phyloP scores from a whole-genome alignment of 2,329 filamentous ascomycete genomes.

The Stachybotrys elegans region DNA sequence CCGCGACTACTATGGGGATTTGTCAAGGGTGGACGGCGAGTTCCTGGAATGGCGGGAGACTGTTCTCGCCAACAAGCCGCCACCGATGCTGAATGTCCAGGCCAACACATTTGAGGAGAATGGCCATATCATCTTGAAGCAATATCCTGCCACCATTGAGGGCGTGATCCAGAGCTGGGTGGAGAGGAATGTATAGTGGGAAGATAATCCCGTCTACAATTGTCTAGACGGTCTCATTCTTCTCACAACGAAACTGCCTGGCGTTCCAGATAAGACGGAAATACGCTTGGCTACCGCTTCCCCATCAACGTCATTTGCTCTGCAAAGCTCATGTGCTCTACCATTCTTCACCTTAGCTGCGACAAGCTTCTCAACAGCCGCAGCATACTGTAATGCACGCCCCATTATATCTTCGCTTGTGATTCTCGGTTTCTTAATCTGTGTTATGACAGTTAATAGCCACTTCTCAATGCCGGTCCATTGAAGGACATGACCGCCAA shows the following conservation, averaged over 20 bases:
- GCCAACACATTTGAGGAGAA: slow-evolving; percentile 48
- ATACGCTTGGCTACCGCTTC: not conserved
- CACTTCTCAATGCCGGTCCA: slow-evolving; percentile 1
- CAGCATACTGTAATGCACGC: not conserved
- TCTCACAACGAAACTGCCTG: not conserved
- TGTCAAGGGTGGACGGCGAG: slow-evolving; percentile 49
- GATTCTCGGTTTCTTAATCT: not conserved
- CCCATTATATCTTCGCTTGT: slow-evolving; percentile 1
- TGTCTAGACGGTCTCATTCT: not conserved
- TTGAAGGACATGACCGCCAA: not conserved
- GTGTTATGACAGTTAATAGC: not conserved
- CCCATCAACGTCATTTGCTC: not conserved
- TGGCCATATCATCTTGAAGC: slow-evolving; percentile 29
- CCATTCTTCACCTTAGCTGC: not conserved
- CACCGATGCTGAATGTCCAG: slow-evolving; percentile 58
- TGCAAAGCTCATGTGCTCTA: not conserved
- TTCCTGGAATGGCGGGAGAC: slow-evolving; percentile 49
- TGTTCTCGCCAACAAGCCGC: slow-evolving; percentile 51
- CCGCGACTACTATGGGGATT: slow-evolving; percentile 50
- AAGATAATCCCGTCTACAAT: not conserved
- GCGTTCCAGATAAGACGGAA: not conserved
- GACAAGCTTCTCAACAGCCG: not conserved
- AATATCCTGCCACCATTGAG: slow-evolving; percentile 58
- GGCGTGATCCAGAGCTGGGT: slow-evolving; percentile 57
- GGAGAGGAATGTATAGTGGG: slow-evolving; percentile 23